phyloP scores from a whole-genome alignment of 1,139 yeast species.

The Saccharomyces hybrid region DNA sequence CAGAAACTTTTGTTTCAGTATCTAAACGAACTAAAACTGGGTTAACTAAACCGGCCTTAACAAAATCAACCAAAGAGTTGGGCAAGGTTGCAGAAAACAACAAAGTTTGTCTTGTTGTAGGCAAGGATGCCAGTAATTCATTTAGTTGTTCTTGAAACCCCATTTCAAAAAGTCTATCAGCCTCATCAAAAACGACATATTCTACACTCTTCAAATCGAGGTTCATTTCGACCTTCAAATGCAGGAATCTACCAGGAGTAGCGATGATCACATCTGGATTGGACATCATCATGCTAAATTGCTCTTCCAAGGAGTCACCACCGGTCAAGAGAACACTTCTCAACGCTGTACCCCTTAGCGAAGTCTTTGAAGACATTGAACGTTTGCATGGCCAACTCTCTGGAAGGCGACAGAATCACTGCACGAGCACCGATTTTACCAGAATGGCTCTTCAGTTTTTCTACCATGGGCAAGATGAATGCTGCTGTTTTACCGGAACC shows the following conservation, averaged over 20 bases:
- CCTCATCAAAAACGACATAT: constrained; percentile 94
- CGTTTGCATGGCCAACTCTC: constrained; percentile 84
- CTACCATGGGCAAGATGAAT: constrained; percentile 86
- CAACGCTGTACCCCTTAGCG: constrained; percentile 71
- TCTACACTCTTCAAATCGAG: constrained; percentile 76
- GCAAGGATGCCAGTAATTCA: constrained; percentile 77
- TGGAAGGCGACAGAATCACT: constrained; percentile 79
- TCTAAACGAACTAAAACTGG: constrained; percentile 90
- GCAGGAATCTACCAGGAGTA: constrained; percentile 95
- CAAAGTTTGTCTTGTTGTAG: constrained; percentile 75
- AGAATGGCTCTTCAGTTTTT: constrained; percentile 70
- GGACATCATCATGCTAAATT: constrained; percentile 83
- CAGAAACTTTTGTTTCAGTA: constrained; percentile 84
- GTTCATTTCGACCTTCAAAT: constrained; percentile 91
- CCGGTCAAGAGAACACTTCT: constrained; percentile 80
- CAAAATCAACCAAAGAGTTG: constrained; percentile 84
- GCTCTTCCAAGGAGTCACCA: constrained; percentile 96
- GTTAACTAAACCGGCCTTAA: constrained; percentile 88
- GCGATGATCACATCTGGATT: constrained; percentile 95
- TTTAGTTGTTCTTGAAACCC: constrained; percentile 93
- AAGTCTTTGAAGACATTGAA: constrained; percentile 84
- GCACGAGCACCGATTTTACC: constrained; percentile 90
- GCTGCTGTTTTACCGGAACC: constrained; percentile 99
- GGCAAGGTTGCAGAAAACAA: constrained; percentile 95
- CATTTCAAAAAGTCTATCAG: constrained; percentile 94